Conservation (phyloP, 2,329 filamentous ascomycete species). For the Penicillium sp. region DNA sequence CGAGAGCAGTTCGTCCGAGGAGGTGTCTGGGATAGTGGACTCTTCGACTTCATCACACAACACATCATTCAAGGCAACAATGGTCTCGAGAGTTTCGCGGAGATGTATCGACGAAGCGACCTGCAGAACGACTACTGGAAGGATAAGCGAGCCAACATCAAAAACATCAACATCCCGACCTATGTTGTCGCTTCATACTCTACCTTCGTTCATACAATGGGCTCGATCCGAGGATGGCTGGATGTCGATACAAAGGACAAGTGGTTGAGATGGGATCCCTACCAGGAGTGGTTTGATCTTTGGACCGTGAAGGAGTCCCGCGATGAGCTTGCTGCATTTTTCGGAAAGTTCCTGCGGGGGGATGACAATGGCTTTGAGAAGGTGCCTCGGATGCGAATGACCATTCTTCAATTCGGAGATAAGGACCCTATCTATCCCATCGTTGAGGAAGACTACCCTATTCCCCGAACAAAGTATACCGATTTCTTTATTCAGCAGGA, state of each 20-base stretch:
- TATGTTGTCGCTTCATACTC: not conserved
- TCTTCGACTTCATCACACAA: not conserved
- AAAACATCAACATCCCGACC: not conserved
- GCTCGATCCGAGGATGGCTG: not conserved
- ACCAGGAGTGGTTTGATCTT: conserved; percentile 8
- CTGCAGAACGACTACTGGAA: not conserved
- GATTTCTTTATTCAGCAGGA: not conserved
- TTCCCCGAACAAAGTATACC: not conserved
- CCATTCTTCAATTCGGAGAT: not conserved
- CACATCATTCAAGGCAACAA: not conserved
- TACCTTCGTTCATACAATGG: not conserved
- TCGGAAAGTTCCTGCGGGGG: conserved; percentile 2
- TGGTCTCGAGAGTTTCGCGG: not conserved
- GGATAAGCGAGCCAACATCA: not conserved
- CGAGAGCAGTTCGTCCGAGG: conserved; percentile 4
- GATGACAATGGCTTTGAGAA: conserved; percentile 5
- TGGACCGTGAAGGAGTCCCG: not conserved
- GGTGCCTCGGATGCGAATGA: not conserved
- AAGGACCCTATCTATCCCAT: not conserved
- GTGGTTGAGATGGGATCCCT: conserved; percentile 1
- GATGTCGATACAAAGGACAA: not conserved
- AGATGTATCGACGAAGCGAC: not conserved
- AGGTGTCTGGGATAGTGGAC: not conserved
- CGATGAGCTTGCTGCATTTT: conserved; percentile 6
- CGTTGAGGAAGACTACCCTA: not conserved